Conservation (phyloP, 257 asterid genomes). For the Forsythia suspensa region DNA sequence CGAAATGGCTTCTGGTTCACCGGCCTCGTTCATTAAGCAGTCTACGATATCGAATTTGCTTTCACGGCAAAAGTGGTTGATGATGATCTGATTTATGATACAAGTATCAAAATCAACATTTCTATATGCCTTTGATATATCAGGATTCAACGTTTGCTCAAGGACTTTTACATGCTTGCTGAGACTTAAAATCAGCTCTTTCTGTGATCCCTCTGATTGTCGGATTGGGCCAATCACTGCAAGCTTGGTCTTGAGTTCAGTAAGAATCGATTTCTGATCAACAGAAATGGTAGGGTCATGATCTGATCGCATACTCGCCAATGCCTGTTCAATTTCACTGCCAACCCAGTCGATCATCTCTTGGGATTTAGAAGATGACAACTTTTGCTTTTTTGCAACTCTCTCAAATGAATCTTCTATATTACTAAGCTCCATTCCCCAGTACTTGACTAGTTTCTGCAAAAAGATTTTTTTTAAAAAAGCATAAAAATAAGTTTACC, state of each 20-base stretch:
- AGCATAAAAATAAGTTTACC: not conserved
- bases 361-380: slow-evolving; percentile 44
- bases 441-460: slow-evolving; percentile 20
- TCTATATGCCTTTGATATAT: slow-evolving; percentile 53
- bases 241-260: slow-evolving; percentile 52
- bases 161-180: slow-evolving; percentile 41
- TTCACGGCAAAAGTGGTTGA: slow-evolving; percentile 51
- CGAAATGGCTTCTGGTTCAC: slow-evolving; percentile 48
- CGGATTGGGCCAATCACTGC: slow-evolving; percentile 25
- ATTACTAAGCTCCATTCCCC: slow-evolving; percentile 43
- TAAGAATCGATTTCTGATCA: slow-evolving; percentile 41
- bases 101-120: slow-evolving; percentile 43
- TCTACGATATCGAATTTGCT: slow-evolving; percentile 51
- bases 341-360: slow-evolving; percentile 52
- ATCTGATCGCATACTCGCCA: slow-evolving; percentile 34
- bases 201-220: slow-evolving; percentile 35
- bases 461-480: not conserved
- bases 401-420: slow-evolving; percentile 55
- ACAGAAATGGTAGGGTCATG: slow-evolving; percentile 31
- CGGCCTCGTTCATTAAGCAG: slow-evolving; percentile 50
- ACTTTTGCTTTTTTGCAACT: slow-evolving; percentile 55
- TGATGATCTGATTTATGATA: slow-evolving; percentile 46
- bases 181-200: slow-evolving; percentile 39
- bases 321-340: slow-evolving; percentile 48
- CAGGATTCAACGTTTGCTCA: slow-evolving; percentile 44